Evolutionary conservation across 805 yeast species (phyloP).

Genomic region (Pichia heedii): DNA sequence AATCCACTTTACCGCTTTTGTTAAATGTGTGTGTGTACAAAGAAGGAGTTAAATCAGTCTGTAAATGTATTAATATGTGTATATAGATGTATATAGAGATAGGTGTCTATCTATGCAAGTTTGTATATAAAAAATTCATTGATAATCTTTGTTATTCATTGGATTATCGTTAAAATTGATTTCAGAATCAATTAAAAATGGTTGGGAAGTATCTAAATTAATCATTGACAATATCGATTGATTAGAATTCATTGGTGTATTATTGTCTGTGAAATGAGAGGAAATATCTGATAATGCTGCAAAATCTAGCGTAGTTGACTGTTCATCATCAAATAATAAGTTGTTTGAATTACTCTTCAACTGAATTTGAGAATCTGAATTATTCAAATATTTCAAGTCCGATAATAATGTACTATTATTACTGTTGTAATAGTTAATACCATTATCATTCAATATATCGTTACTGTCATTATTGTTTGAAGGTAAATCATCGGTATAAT

Average conservation of each 20-base stretch:
- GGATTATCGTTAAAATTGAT: not conserved
- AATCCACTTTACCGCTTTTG: no score
- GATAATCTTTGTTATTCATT: not conserved
- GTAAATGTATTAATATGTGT: no score
- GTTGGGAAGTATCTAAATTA: not conserved
- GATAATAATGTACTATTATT: not conserved
- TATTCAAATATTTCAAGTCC: not conserved
- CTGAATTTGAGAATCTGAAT: constrained; percentile 2
- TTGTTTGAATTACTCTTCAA: not conserved
- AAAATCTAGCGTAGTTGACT: not conserved
- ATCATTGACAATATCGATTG: not conserved
- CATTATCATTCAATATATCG: not conserved
- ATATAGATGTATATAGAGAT: no score
- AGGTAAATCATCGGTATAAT: not conserved
- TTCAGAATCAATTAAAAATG: not conserved
- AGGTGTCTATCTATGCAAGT: no score
- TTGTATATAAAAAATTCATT: not conserved
- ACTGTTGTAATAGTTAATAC: not conserved
- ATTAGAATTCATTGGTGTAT: not conserved
- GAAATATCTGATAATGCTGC: not conserved
- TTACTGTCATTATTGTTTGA: not conserved
- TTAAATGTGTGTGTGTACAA: no score
- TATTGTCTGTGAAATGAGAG: not conserved
- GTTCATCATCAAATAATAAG: not conserved
- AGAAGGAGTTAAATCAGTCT: no score